Base-by-base conservation (phyloP, 108 stramenopile genomes). In the Chaetoceros tenuissimus region DNA sequence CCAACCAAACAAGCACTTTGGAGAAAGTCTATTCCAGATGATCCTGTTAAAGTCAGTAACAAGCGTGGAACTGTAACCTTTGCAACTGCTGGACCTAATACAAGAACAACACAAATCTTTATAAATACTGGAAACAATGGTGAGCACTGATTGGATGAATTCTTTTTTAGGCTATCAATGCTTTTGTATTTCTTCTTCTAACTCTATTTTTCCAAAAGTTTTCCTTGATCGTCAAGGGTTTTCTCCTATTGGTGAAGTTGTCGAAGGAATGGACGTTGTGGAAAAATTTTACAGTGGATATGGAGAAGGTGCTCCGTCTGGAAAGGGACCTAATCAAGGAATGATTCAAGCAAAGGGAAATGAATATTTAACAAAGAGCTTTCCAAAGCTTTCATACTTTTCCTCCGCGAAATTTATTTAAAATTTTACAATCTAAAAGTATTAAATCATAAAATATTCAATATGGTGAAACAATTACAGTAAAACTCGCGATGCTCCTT, bases 171-270 rank as follows among this genome's bases (percentile, higher is more conserved):
- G 5, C 72, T 31, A 50, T 55, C 47, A 34, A 26, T 16, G 66
- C n/a, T n/a, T n/a, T n/a, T n/a, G n/a, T n/a, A n/a, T n/a, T n/a
- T n/a, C n/a, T n/a, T n/a, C n/a, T n/a, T n/a, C n/a, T n/a, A n/a
- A n/a, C n/a, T n/a, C n/a, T n/a, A n/a, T n/a, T n/a, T n/a, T n/a
- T n/a, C 80, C 51, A n/a, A 97, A 94, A 69, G 66, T 59, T 25
- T 94, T 92, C 52, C 69, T 97, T 53, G 94, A 97, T 78, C 83
- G 79, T 62, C 89, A 87, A 56, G 96, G 96, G 23, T 97, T 97
- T 69, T 66, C 85, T 26, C 96, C 96, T 18, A 76, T 97, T 50
- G 96, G 87, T 26, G 65, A 87, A 53, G 82, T 97, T 21, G 78
- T 92, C n/a, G 74, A 80, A 53, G 94, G 94, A 2, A 91, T 95